A percentile compares a stretch with the other conserved stretches of the same genome.
These are phyloP conservation scores for Rhizoctonia solani DNA, from an alignment of 1,284 basidiomycete genomes.

Conservation along the genomic window DNA sequence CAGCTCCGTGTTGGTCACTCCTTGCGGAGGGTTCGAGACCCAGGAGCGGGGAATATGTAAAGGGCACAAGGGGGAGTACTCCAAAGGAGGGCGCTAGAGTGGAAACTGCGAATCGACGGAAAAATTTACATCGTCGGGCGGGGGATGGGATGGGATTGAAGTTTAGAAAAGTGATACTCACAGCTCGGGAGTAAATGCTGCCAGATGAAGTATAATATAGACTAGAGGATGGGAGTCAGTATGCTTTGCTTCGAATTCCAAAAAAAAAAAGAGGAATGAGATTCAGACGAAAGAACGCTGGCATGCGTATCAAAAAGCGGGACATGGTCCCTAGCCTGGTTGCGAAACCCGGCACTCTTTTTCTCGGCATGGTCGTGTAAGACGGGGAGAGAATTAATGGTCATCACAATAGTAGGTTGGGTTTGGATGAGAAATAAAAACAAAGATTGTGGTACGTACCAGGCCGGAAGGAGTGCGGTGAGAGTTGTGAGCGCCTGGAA, in stretches of 20 bases:
- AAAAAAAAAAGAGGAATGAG: constrained; percentile 36
- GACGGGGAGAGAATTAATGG: constrained; percentile 80
- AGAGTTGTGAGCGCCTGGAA: neutral
- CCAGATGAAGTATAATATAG: too few relatives aligned
- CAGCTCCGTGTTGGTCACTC: constrained; percentile 48
- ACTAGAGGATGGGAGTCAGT: neutral
- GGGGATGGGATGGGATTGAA: constrained; percentile 37
- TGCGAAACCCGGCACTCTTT: constrained; percentile 70
- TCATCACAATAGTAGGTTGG: constrained; percentile 55
- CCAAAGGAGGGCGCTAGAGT: constrained; percentile 64
- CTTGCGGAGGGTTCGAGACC: constrained; percentile 66
- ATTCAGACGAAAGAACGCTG: constrained; percentile 80
- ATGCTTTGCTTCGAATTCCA: neutral
- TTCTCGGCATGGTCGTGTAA: constrained; percentile 76
- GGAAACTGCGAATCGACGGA: constrained; percentile 79
- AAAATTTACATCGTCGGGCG: constrained; percentile 60
- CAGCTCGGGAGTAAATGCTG: constrained; percentile 33
- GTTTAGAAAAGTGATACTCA: constrained; percentile 42
- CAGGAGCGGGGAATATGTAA: constrained; percentile 60
- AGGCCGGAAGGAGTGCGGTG: neutral
- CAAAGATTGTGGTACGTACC: constrained; percentile 21
- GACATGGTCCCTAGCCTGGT: constrained; percentile 55
- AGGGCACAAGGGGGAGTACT: constrained; percentile 72
- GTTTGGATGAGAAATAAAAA: constrained; percentile 6
- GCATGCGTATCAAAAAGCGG: constrained; percentile 61